Conservation (phyloP, 768 basidiomycete species). For the Candolleomyces eurysporus region DNA sequence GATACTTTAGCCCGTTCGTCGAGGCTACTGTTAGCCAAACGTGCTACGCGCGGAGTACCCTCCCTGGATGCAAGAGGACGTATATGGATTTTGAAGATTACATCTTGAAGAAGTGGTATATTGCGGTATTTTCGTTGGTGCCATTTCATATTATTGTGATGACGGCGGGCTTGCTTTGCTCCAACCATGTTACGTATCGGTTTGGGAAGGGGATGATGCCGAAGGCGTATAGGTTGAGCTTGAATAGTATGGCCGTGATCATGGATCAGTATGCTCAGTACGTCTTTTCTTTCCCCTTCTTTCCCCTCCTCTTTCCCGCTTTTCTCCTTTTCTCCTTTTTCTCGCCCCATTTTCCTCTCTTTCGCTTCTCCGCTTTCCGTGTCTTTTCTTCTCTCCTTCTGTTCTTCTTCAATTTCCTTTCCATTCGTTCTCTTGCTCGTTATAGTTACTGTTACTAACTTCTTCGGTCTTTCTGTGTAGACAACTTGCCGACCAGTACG, state of each 20-base stretch:
- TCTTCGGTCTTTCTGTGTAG: conserved; percentile 26
- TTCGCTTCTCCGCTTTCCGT: background rate
- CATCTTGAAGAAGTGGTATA: conserved; percentile 63
- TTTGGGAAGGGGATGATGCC: conserved; percentile 92
- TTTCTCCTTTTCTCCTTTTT: conserved; percentile 14
- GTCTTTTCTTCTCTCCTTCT: no score
- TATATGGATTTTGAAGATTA: conserved; percentile 56
- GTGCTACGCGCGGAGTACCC: conserved; percentile 69
- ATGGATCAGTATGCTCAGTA: conserved; percentile 83
- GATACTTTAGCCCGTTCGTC: conserved; percentile 77
- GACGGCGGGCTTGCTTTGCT: conserved; percentile 62
- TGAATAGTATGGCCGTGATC: conserved; percentile 72
- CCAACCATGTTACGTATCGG: conserved; percentile 81
- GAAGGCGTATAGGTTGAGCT: conserved; percentile 71
- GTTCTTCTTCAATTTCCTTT: no score
- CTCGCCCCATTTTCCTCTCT: conserved; percentile 15
- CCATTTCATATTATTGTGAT: conserved; percentile 67
- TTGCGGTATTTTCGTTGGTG: conserved; percentile 59
- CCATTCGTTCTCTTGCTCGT: no score
- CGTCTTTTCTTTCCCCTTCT: conserved; percentile 15
- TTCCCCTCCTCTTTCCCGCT: background rate
- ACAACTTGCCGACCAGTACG: conserved; percentile 70
- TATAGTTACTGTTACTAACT: no score
- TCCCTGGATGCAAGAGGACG: conserved; percentile 72
- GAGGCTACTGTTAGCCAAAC: conserved; percentile 74